Evolutionary conservation across 768 basidiomycete genomes (phyloP).

Genomic region (Dioszegia crocea): DNA sequence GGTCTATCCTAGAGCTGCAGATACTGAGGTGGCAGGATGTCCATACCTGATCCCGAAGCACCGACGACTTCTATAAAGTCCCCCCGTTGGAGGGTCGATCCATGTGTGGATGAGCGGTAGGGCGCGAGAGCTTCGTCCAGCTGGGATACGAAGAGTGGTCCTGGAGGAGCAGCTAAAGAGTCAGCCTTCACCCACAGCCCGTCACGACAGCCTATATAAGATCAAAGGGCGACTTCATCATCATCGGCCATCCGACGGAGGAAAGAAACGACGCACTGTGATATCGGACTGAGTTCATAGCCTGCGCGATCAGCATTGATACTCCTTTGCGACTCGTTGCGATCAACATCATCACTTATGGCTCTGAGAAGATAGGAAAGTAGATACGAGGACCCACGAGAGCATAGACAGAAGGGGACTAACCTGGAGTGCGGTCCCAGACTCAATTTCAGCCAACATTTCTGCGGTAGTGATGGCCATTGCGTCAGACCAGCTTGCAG

Average conservation of each 20-base stretch:
- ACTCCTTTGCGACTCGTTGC: too few species aligned
- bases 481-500: not conserved
- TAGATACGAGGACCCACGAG: too few species aligned
- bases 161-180: slow-evolving; percentile 28
- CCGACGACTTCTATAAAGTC: slow-evolving; percentile 40
- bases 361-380: too few species aligned
- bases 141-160: slow-evolving; percentile 29
- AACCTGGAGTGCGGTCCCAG: slow-evolving; percentile 29
- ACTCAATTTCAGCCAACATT: slow-evolving; percentile 28
- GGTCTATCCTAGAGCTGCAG: not conserved
- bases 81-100: slow-evolving; percentile 33
- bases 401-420: too few species aligned
- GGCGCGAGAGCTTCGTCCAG: slow-evolving; percentile 28
- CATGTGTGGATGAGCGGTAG: slow-evolving; percentile 23
- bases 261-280: slow-evolving; percentile 16
- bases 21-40: not conserved
- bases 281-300: slow-evolving; percentile 28
- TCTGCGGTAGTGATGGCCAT: not conserved
- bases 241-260: too few species aligned
- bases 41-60: slow-evolving; percentile 32
- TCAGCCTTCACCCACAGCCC: not conserved
- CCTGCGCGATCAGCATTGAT: slow-evolving; percentile 2
- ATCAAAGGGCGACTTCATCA: too few species aligned
- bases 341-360: too few species aligned
- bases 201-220: too few species aligned